Percentiles rank a stretch among this genome's conserved stretches.
Evolutionary conservation across 2,329 filamentous ascomycete species (phyloP).

Genomic region (Thermomyces lanuginosus): DNA sequence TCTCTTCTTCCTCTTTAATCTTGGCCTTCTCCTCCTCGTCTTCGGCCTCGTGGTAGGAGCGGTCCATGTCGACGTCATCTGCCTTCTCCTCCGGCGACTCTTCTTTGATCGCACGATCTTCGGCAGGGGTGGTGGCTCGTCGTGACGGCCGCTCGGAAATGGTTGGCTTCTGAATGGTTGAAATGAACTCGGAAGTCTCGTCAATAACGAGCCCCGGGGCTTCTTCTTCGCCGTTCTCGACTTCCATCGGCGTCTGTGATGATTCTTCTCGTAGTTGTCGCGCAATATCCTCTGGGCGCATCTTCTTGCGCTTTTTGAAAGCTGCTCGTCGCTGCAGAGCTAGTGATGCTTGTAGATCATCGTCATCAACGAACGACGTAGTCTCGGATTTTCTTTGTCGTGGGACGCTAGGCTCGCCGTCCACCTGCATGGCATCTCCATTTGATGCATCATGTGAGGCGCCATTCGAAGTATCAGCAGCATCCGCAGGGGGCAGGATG

Average conservation of each 20-base stretch:
- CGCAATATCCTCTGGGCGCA: conserved; percentile 72
- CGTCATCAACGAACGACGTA: conserved; percentile 73
- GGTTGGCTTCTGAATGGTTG: conserved; percentile 57
- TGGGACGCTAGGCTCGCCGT: conserved; percentile 26
- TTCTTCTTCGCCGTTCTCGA: conserved; percentile 39
- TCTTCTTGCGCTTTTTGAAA: conserved; percentile 81
- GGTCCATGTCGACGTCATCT: conserved; percentile 21
- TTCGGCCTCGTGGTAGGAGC: conserved; percentile 37
- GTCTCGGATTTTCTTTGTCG: conserved; percentile 46
- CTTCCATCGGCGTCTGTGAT: conserved; percentile 38
- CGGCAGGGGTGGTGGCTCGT: conserved; percentile 19
- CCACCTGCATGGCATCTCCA: conserved; percentile 57
- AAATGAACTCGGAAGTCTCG: conserved; percentile 87
- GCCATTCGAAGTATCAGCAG: conserved; percentile 20
- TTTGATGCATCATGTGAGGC: conserved; percentile 24
- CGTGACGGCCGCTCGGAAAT: conserved; percentile 36
- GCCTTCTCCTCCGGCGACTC: conserved; percentile 8
- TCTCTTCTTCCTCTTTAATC: conserved; percentile 32
- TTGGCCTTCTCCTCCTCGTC: conserved; percentile 40
- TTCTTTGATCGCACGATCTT: conserved; percentile 12
- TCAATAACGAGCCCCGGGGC: conserved; percentile 70
- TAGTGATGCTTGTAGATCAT: conserved; percentile 75
- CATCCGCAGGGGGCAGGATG: conserved; percentile 27
- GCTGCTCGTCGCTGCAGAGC: conserved; percentile 68
- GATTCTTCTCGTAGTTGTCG: conserved; percentile 54